phyloP scores from a whole-genome alignment of 2,329 filamentous ascomycete genomes.

The Xenosphaeropsis pyriputrescens region DNA sequence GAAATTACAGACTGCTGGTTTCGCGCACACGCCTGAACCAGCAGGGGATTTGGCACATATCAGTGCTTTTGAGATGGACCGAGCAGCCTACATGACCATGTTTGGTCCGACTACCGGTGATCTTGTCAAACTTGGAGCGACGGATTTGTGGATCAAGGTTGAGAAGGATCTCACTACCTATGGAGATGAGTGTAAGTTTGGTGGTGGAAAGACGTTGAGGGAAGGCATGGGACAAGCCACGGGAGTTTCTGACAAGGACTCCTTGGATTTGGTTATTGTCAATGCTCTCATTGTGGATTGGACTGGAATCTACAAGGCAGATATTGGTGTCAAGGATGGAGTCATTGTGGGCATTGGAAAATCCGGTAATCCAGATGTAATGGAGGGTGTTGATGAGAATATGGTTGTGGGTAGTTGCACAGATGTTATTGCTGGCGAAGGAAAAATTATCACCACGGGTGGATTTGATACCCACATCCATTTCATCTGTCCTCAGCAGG shows the following conservation, averaged over 20 bases:
- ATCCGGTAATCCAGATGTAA: conserved; percentile 92
- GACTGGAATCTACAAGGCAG: conserved; percentile 88
- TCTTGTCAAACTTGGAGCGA: conserved; percentile 64
- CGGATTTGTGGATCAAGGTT: conserved; percentile 80
- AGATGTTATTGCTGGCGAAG: conserved; percentile 82
- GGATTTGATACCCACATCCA: conserved; percentile 87
- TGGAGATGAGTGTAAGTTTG: conserved; percentile 91
- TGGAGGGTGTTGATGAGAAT: conserved; percentile 68
- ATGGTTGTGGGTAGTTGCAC: conserved; percentile 81
- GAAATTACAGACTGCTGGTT: conserved; percentile 56
- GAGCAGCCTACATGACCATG: conserved; percentile 71
- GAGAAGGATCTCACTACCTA: conserved; percentile 76
- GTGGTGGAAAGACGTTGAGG: conserved; percentile 82
- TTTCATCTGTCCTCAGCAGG: conserved; percentile 90
- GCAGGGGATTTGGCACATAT: conserved; percentile 33
- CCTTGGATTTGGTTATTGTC: conserved; percentile 72
- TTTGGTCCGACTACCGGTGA: conserved; percentile 90
- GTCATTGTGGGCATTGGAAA: conserved; percentile 83
- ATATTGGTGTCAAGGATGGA: conserved; percentile 85
- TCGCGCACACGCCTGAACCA: conserved; percentile 62
- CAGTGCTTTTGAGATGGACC: conserved; percentile 55
- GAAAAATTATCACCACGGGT: conserved; percentile 81
- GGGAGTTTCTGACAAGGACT: conserved; percentile 55
- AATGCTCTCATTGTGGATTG: conserved; percentile 88
- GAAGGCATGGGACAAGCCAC: conserved; percentile 94